These are phyloP conservation scores for Cruciata laevipes DNA, from an alignment of 257 asterid genomes.

Conservation along the genomic window DNA sequence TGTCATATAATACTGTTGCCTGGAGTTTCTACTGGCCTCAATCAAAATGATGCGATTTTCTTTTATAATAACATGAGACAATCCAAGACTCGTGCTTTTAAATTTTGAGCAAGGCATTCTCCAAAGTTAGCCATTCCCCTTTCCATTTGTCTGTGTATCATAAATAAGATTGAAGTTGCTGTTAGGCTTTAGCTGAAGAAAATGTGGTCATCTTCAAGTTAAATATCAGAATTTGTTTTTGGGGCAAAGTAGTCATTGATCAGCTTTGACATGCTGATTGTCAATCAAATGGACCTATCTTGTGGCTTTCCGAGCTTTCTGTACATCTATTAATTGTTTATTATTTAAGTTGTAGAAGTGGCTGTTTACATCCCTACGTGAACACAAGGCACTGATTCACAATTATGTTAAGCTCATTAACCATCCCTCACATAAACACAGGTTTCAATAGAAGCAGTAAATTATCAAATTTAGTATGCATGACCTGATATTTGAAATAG, in stretches of 20 bases:
- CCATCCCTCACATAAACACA: neutral
- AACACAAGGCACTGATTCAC: neutral
- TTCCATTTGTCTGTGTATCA: neutral
- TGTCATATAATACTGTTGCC: neutral
- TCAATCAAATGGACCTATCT: neutral
- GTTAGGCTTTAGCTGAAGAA: neutral
- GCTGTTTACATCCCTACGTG: neutral
- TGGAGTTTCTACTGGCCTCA: neutral
- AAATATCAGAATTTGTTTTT: neutral
- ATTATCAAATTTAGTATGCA: neutral
- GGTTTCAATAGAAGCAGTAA: neutral
- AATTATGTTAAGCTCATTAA: neutral
- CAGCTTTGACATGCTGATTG: neutral
- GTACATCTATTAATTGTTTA: neutral
- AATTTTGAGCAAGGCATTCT: neutral
- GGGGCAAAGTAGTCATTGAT: neutral
- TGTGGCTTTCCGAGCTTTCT: neutral
- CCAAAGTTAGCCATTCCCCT: neutral
- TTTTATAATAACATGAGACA: neutral
- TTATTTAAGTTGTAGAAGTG: neutral
- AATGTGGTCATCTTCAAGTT: neutral
- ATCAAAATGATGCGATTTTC: neutral
- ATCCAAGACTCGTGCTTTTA: neutral
- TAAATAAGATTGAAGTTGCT: neutral
- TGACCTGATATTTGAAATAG: neutral